Percentiles rank a stretch among this genome's conserved stretches.
These are phyloP conservation scores for Pseudonitzschia pungens DNA, from an alignment of 108 stramenopile species.

Conservation along the genomic window DNA sequence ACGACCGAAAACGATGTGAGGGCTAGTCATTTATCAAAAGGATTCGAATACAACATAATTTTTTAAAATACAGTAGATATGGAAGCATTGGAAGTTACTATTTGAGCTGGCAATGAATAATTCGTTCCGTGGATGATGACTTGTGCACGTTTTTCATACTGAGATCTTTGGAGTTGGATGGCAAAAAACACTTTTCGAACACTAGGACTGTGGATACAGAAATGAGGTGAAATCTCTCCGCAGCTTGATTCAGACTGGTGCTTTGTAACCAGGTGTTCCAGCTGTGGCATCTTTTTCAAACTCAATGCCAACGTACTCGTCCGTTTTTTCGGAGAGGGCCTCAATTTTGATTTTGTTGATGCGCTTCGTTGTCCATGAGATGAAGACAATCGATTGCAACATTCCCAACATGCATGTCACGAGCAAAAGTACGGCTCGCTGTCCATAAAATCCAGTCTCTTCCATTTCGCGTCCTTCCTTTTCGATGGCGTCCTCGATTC, in stretches of 20 bases:
- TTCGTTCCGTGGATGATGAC: no score
- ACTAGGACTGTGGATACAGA: background rate
- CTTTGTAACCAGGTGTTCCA: background rate
- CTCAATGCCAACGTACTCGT: conserved; percentile 9
- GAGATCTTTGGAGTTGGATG: no score
- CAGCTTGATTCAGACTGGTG: background rate
- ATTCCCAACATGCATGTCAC: conserved; percentile 28
- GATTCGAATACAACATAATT: no score
- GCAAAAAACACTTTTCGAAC: no score
- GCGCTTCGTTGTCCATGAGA: conserved; percentile 17
- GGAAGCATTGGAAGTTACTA: no score
- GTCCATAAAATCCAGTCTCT: conserved; percentile 29
- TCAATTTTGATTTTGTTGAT: background rate
- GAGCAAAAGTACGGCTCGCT: conserved; percentile 24
- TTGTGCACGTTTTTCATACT: no score
- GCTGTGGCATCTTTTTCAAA: background rate
- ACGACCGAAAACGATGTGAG: no score
- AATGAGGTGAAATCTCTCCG: background rate
- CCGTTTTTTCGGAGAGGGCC: background rate
- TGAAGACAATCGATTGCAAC: conserved; percentile 16
- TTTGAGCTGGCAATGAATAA: no score
- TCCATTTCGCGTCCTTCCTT: conserved; percentile 32
- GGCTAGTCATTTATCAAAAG: no score
- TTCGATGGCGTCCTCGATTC: conserved; percentile 12
- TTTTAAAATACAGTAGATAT: no score